Conservation (phyloP, 306 rosid genomes). For the Alnus glutinosa region DNA sequence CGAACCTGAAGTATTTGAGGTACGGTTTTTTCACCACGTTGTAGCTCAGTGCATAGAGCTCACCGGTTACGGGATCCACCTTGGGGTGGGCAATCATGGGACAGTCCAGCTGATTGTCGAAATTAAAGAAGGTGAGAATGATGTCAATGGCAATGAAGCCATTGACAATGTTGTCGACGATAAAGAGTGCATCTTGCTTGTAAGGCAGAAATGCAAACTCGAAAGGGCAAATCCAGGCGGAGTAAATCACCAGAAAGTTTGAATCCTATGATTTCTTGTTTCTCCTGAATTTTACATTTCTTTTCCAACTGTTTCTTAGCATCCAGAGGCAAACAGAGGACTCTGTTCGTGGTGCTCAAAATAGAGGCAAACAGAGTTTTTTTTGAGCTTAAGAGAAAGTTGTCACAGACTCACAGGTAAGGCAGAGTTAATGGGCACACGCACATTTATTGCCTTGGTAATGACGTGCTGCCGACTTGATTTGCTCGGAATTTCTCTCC, state of each 20-base stretch:
- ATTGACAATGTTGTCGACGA: constrained; percentile 76
- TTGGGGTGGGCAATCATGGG: constrained; percentile 84
- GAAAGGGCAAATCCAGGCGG: constrained; percentile 94
- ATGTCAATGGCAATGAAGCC: constrained; percentile 87
- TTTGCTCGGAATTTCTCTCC: too few species aligned
- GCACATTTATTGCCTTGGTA: too few species aligned
- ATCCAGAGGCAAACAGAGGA: too few species aligned
- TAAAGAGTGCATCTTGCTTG: constrained; percentile 56
- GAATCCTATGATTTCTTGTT: too few species aligned
- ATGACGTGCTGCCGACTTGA: too few species aligned
- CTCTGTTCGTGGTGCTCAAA: too few species aligned
- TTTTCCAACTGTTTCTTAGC: too few species aligned
- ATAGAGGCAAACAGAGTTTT: too few species aligned
- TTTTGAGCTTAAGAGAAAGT: too few species aligned
- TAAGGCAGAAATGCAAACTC: constrained; percentile 81
- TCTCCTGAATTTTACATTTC: too few species aligned
- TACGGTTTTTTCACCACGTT: constrained; percentile 52
- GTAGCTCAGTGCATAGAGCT: constrained; percentile 70
- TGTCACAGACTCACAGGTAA: too few species aligned
- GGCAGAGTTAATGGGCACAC: too few species aligned
- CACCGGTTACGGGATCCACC: constrained; percentile 66
- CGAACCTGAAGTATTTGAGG: constrained; percentile 55
- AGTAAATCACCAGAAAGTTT: constrained; percentile 64
- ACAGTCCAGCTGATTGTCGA: constrained; percentile 48
- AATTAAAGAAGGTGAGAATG: constrained; percentile 70